Evolutionary conservation across 192 early-diverging fungal species (phyloP), one percentile per base, ranked within the genome.

Genomic region (Radiomyces spectabilis): DNA sequence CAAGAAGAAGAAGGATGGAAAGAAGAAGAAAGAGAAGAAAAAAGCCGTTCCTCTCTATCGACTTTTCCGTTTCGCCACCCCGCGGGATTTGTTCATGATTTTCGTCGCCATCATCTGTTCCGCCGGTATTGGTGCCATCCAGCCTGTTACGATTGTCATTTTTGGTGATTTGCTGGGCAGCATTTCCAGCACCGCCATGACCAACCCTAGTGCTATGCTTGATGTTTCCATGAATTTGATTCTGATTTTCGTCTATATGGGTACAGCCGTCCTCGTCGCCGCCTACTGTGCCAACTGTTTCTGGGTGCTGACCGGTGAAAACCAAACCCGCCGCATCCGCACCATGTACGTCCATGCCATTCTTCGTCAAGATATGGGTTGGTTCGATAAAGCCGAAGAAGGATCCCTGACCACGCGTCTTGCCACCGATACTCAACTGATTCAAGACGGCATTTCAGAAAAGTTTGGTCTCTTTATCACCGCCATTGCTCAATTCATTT

Each of bases 371-470:
- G 85, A 95, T 21, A 83, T 91, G 34, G 80, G 77, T 15, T 97
- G 87, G 84, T 94, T 93, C 61, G 94, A 97, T 51, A 62, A 74
- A 19, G 73, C 67, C 30, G 78, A 80, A 51, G 78, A 83, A 25
- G 93, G 90, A 44, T 87, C 87, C 49, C 77, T 97, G 35, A 87
- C 89, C 4, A 89, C 92, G 24, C 85, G 92, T 25, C 80, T 97
- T 30, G 85, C 91, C 33, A 78, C 82, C 35, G 92, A 97, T 40
- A 92, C 87, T 19, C 83, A 85, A 35, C 43, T 93, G 48, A 78
- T 93, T 34, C 89, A 95, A 68, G 94, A 94, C 53, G 93, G 90
- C 37, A 85, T 91, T 16, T 77, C 80, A 21, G 91, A 92, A 43
- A 97, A 94, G 59, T 75, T 92, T 35, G 84, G 87, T 55, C 67